Conservation (phyloP, 2,329 filamentous ascomycete species). For the Geosmithia putterillii region DNA sequence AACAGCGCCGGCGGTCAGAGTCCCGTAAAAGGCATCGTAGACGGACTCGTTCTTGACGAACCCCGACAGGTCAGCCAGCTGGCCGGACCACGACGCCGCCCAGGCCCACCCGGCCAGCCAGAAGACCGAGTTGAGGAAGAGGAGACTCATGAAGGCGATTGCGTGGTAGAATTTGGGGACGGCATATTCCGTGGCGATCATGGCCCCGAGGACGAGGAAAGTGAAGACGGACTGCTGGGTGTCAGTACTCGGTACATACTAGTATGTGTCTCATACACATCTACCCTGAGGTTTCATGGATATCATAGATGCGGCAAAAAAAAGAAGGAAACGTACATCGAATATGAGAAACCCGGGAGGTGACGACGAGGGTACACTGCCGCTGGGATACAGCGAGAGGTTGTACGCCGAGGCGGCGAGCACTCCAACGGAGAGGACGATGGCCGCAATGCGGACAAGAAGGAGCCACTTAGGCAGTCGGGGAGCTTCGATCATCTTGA, state of each 20-base stretch:
- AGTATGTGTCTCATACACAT: too few species aligned
- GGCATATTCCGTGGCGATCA: slow-evolving; percentile 21
- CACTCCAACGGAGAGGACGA: slow-evolving; percentile 24
- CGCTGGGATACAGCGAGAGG: slow-evolving; percentile 17
- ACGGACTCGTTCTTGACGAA: background rate
- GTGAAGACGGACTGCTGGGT: slow-evolving; percentile 23
- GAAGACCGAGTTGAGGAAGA: slow-evolving; percentile 25
- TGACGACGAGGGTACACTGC: slow-evolving; percentile 9
- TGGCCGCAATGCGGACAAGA: slow-evolving; percentile 21
- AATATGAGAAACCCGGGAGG: slow-evolving; percentile 31
- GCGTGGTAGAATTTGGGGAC: slow-evolving; percentile 24
- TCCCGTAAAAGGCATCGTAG: slow-evolving; percentile 4
- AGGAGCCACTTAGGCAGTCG: slow-evolving; percentile 24
- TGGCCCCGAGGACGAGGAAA: slow-evolving; percentile 24
- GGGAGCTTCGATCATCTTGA: too few species aligned
- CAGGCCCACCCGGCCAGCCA: slow-evolving; percentile 31
- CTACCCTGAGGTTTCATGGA: background rate
- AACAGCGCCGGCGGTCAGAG: slow-evolving; percentile 20
- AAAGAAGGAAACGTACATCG: slow-evolving; percentile 21
- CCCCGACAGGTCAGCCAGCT: background rate
- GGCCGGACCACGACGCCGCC: slow-evolving; percentile 13
- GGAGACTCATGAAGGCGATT: slow-evolving; percentile 20
- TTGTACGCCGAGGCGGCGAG: slow-evolving; percentile 27
- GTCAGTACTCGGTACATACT: slow-evolving; percentile 1
- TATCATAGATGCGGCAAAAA: background rate